Evolutionary conservation across 495 filamentous ascomycete species (phyloP).

Genomic region (Hyaloscypha finlandica): DNA sequence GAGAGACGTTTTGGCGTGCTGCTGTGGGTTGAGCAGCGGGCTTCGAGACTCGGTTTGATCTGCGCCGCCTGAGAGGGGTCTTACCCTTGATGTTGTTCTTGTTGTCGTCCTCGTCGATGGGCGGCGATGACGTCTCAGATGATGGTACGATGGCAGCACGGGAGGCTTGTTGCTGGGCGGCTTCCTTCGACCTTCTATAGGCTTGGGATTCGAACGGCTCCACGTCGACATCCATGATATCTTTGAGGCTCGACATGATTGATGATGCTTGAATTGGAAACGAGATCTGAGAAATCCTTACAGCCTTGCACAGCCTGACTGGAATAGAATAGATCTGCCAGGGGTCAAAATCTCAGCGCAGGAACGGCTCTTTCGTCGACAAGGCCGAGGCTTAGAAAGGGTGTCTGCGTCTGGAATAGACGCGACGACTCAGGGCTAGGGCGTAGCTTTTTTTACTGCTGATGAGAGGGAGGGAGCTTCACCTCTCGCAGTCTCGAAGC

Average conservation of each 20-base stretch:
- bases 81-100: constrained; percentile 14
- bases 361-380: constrained; percentile 20
- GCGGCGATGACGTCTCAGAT: constrained; percentile 21
- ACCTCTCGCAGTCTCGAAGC: constrained; percentile 17
- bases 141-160: constrained; percentile 17
- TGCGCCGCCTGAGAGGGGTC: constrained; percentile 26
- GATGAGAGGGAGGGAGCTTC: constrained; percentile 10
- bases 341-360: constrained; percentile 27
- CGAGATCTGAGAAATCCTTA: constrained; percentile 21
- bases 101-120: constrained; percentile 12
- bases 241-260: constrained; percentile 34
- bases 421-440: constrained; percentile 6
- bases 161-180: constrained; percentile 26
- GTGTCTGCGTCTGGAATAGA: constrained; percentile 9
- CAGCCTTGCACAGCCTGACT: constrained; percentile 31
- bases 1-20: constrained; percentile 6
- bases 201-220: constrained; percentile 33
- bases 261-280: constrained; percentile 30
- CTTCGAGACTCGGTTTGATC: constrained; percentile 28
- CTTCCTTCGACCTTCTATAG: constrained; percentile 33
- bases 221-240: constrained; percentile 38
- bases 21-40: constrained; percentile 2
- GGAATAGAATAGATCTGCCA: constrained; percentile 27
- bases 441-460: constrained; percentile 12
- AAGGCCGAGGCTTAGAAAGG: constrained; percentile 19